phyloP scores from a whole-genome alignment of 805 yeast genomes.

The Zygotorulaspora chibaensis region DNA sequence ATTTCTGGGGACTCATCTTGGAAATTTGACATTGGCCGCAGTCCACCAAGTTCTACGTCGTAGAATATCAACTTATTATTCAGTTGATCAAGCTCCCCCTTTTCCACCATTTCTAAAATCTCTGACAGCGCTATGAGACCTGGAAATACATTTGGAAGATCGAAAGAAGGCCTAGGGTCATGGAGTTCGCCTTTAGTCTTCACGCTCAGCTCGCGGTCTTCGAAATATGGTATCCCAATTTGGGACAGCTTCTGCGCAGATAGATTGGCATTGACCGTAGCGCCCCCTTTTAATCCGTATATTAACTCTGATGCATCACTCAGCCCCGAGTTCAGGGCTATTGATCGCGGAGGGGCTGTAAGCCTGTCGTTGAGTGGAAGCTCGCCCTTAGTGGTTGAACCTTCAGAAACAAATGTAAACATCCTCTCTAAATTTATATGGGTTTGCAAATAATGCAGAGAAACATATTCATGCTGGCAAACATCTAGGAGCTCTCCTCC shows the following conservation, averaged over 20 bases:
- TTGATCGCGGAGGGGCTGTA: constrained; percentile 9
- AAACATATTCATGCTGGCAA: constrained; percentile 42
- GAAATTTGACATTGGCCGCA: constrained; percentile 25
- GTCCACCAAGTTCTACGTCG: constrained; percentile 25
- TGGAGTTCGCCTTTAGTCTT: constrained; percentile 5
- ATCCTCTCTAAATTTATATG: constrained; percentile 27
- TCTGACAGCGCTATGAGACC: constrained; percentile 50
- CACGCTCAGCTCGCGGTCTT: background rate
- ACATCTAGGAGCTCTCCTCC: constrained; percentile 71
- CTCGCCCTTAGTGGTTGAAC: constrained; percentile 3
- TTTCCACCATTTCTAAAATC: constrained; percentile 36
- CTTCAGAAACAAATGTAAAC: constrained; percentile 17
- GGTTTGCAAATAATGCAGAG: constrained; percentile 16
- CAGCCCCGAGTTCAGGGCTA: constrained; percentile 1
- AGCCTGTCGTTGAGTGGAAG: constrained; percentile 8
- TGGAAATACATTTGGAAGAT: constrained; percentile 44
- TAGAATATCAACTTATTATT: constrained; percentile 24
- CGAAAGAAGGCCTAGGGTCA: constrained; percentile 12
- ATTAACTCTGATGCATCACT: constrained; percentile 36
- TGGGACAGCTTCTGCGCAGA: constrained; percentile 18
- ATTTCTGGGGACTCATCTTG: constrained; percentile 20
- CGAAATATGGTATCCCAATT: constrained; percentile 20
- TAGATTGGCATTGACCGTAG: constrained; percentile 22
- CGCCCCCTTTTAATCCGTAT: constrained; percentile 38
- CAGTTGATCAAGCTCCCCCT: constrained; percentile 25